Evolutionary conservation across 495 filamentous ascomycete species (phyloP).

Genomic region (Daldinia grandis): DNA sequence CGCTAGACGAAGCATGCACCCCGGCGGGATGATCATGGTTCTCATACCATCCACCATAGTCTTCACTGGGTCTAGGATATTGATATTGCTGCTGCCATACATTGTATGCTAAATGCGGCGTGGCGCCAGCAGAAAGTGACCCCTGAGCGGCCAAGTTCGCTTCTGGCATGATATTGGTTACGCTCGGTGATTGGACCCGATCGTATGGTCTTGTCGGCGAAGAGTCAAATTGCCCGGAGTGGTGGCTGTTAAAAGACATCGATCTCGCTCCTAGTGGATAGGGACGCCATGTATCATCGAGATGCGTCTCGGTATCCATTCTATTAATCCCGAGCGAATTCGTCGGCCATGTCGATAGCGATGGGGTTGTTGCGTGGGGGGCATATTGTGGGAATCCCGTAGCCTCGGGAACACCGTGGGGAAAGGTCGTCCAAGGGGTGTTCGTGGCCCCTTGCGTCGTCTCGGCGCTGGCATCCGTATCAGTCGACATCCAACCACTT

Average conservation of each 20-base stretch:
- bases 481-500: conserved; percentile 55
- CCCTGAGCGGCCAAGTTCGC: conserved; percentile 45
- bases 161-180: conserved; percentile 45
- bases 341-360: conserved; percentile 52
- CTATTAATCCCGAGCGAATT: conserved; percentile 24
- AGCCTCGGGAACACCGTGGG: conserved; percentile 52
- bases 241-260: conserved; percentile 55
- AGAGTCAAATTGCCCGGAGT: conserved; percentile 34
- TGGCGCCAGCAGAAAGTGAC: conserved; percentile 54
- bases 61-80: conserved; percentile 49
- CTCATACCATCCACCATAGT: conserved; percentile 55
- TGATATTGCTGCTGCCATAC: conserved; percentile 57
- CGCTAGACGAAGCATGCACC: conserved; percentile 41
- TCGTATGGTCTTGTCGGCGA: conserved; percentile 43
- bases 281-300: conserved; percentile 47
- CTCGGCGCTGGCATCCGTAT: conserved; percentile 44
- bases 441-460: conserved; percentile 50
- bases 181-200: conserved; percentile 49
- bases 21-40: conserved; percentile 43
- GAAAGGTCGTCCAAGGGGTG: conserved; percentile 50
- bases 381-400: conserved; percentile 53
- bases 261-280: conserved; percentile 54
- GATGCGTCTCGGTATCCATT: conserved; percentile 23
- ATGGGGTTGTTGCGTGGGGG: conserved; percentile 48
- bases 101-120: conserved; percentile 50